Evolutionary conservation across 2,329 filamentous ascomycete genomes (phyloP).

Genomic region (Ophiostoma himal-ulmi): DNA sequence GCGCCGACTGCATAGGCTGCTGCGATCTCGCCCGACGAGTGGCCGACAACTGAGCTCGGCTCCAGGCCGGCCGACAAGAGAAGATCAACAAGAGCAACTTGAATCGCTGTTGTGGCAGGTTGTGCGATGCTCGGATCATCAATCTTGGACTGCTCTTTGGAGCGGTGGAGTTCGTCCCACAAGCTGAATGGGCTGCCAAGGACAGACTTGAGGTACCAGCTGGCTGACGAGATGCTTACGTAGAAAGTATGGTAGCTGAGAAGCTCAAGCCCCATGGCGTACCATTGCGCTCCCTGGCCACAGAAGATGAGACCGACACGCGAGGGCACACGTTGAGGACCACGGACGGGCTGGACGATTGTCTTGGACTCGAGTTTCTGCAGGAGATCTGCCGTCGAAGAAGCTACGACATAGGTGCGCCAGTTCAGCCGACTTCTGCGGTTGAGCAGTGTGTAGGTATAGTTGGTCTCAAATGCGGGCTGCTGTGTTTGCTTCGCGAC

Average conservation of each 20-base stretch:
- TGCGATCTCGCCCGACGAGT: constrained; percentile 37
- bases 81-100: constrained; percentile 35
- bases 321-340: constrained; percentile 7
- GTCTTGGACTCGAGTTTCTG: constrained; percentile 31
- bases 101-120: constrained; percentile 33
- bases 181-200: constrained; percentile 30
- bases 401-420: constrained; percentile 23
- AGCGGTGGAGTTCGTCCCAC: constrained; percentile 22
- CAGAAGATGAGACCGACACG: constrained; percentile 33
- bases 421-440: constrained; percentile 23
- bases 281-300: constrained; percentile 37
- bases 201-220: constrained; percentile 28
- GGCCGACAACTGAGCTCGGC: constrained; percentile 32
- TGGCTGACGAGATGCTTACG: constrained; percentile 30
- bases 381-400: constrained; percentile 20
- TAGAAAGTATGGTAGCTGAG: constrained; percentile 30
- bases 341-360: constrained; percentile 20
- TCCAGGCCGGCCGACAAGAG: constrained; percentile 29
- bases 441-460: constrained; percentile 25
- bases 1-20: constrained; percentile 34
- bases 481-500: constrained; percentile 11
- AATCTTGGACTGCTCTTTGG: constrained; percentile 26
- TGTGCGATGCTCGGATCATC: constrained; percentile 31
- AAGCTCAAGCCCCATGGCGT: constrained; percentile 37
- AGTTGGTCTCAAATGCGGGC: constrained; percentile 18